A percentile compares a stretch with the other conserved stretches of the same genome.
Conservation (phyloP, 805 yeast species). For the Wickerhamomyces subpelliculosus region DNA sequence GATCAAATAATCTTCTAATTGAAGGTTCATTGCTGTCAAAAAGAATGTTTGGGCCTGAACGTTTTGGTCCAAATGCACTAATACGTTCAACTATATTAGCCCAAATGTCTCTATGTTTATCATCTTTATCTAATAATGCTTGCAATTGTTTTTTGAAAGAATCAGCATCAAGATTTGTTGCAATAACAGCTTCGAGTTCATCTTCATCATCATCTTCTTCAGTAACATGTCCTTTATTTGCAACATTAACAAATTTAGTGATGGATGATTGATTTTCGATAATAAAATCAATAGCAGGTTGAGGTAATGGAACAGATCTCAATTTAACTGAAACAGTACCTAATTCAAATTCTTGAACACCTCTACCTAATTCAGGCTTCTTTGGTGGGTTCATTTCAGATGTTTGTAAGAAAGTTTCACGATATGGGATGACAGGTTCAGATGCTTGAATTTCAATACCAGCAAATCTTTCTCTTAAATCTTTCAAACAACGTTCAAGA, state of each 20-base stretch:
- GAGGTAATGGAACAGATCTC: conserved; percentile 49
- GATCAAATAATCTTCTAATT: conserved; percentile 27
- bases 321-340: conserved; percentile 40
- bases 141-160: conserved; percentile 29
- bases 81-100: conserved; percentile 32
- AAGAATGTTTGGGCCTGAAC: conserved; percentile 69
- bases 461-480: conserved; percentile 85
- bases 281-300: conserved; percentile 41
- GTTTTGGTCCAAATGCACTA: conserved; percentile 69
- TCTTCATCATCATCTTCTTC: conserved; percentile 16
- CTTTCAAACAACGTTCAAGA: conserved; percentile 89
- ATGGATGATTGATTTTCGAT: conserved; percentile 39
- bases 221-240: conserved; percentile 13
- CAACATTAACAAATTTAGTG: conserved; percentile 23
- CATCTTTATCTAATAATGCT: conserved; percentile 22
- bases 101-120: conserved; percentile 21
- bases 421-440: conserved; percentile 89
- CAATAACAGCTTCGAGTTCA: conserved; percentile 12
- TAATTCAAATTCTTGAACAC: conserved; percentile 41
- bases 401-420: conserved; percentile 66
- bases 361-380: conserved; percentile 39
- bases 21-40: conserved; percentile 42
- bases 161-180: conserved; percentile 17
- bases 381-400: conserved; percentile 47
- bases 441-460: conserved; percentile 81